These are phyloP conservation scores for Madurella mycetomatis DNA, from an alignment of 2,329 filamentous ascomycete genomes.

Conservation along the genomic window DNA sequence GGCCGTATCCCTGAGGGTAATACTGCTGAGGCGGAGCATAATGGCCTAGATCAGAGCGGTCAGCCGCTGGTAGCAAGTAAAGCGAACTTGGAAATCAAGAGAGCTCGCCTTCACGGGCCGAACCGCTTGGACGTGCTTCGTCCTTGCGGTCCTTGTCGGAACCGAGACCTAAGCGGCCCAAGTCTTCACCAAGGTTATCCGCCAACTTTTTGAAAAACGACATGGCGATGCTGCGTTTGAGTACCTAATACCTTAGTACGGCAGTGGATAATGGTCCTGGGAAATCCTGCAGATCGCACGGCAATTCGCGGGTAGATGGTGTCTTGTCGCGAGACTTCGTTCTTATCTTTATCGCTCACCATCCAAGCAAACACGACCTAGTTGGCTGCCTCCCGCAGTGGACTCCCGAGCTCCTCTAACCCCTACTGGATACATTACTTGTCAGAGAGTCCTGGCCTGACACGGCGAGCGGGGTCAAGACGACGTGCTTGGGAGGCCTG, in stretches of 20 bases:
- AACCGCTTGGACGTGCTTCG: conserved; percentile 20
- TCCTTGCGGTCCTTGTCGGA: conserved; percentile 34
- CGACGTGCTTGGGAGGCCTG: too few species aligned
- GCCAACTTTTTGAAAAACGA: conserved; percentile 36
- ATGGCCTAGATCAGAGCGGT: neutral
- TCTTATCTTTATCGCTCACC: too few species aligned
- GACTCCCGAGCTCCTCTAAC: too few species aligned
- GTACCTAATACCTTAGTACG: too few species aligned
- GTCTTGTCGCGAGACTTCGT: too few species aligned
- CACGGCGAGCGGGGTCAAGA: too few species aligned
- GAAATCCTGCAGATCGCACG: neutral
- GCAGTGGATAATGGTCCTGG: too few species aligned
- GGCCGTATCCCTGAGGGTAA: conserved; percentile 9
- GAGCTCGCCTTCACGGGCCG: neutral
- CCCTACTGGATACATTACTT: too few species aligned
- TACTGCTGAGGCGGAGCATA: conserved; percentile 14
- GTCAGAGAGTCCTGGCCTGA: too few species aligned
- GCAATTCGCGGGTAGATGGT: too few species aligned
- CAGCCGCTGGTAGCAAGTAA: neutral
- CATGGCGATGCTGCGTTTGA: conserved; percentile 23
- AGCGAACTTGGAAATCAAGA: neutral
- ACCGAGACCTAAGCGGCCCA: conserved; percentile 25
- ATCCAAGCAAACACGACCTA: too few species aligned
- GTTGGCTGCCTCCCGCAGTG: too few species aligned
- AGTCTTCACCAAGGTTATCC: conserved; percentile 36